Evolutionary conservation across 176 grass and related monocot species (phyloP).

Genomic region (Stipa capillata): DNA sequence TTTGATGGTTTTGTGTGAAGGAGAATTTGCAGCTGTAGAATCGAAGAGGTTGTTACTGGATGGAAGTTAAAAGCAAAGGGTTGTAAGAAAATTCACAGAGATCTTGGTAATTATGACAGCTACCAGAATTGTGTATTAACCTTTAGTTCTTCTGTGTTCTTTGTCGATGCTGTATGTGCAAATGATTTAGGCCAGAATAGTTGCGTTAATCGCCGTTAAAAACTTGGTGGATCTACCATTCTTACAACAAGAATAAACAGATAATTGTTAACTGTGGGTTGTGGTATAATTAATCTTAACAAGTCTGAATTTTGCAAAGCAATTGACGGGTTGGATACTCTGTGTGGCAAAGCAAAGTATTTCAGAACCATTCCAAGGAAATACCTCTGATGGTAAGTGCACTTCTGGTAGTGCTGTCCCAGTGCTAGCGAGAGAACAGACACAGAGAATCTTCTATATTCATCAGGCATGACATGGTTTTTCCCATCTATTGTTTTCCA

Average conservation of each 20-base stretch:
- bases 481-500: not conserved
- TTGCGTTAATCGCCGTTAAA: not conserved
- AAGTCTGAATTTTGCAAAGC: slow-evolving; percentile 1
- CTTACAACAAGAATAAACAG: not conserved
- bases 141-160: not conserved
- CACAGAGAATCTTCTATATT: slow-evolving; percentile 30
- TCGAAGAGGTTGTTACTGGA: slow-evolving; percentile 12
- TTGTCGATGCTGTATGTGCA: not conserved
- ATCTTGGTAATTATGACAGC: slow-evolving; percentile 26
- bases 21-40: slow-evolving; percentile 31
- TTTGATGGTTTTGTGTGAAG: slow-evolving; percentile 9
- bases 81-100: slow-evolving; percentile 23
- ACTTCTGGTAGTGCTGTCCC: slow-evolving; percentile 1
- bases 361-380: slow-evolving; percentile 17
- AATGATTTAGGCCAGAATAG: not conserved
- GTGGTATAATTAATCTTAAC: slow-evolving; percentile 4
- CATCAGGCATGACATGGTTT: slow-evolving; percentile 15
- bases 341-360: slow-evolving; percentile 19
- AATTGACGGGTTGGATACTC: slow-evolving; percentile 19
- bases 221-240: not conserved
- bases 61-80: not conserved
- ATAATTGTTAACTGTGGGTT: slow-evolving; percentile 9
- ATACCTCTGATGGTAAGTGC: slow-evolving; percentile 16
- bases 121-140: slow-evolving; percentile 1
- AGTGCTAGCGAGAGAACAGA: slow-evolving; percentile 17